Conservation (phyloP, 2,329 filamentous ascomycete species). For the Exophiala spinifera region DNA sequence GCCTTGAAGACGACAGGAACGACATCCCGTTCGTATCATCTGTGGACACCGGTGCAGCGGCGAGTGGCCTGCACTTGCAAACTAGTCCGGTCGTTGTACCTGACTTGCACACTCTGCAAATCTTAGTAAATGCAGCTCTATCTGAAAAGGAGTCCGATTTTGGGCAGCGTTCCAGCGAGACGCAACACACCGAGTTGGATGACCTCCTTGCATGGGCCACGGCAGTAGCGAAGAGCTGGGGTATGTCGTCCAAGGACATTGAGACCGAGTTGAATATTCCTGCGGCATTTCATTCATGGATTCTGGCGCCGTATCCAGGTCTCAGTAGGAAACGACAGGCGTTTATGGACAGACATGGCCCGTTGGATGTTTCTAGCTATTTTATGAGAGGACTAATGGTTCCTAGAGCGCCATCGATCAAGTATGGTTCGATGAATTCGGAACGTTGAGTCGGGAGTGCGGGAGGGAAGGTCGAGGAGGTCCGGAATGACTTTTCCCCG, state of each 20-base stretch:
- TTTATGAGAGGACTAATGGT: neutral
- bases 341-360: neutral
- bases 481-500: too few relatives aligned
- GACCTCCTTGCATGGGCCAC: constrained; percentile 14
- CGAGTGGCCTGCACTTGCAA: neutral
- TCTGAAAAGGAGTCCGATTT: constrained; percentile 7
- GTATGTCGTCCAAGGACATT: constrained; percentile 14
- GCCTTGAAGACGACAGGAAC: neutral
- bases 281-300: neutral
- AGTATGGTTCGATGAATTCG: too few relatives aligned
- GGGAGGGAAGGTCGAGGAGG: too few relatives aligned
- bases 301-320: neutral
- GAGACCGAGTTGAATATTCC: constrained; percentile 12
- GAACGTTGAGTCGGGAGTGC: too few relatives aligned
- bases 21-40: constrained; percentile 3
- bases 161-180: neutral
- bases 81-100: constrained; percentile 19
- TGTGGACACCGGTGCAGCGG: neutral
- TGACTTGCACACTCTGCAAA: constrained; percentile 23
- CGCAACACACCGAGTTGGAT: constrained; percentile 10
- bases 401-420: neutral
- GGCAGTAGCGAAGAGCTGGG: constrained; percentile 7
- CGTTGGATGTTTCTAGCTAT: neutral
- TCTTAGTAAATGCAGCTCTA: constrained; percentile 23
- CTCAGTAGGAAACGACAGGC: neutral